phyloP scores from a whole-genome alignment of 2,329 filamentous ascomycete genomes.

The Fusarium setosum region DNA sequence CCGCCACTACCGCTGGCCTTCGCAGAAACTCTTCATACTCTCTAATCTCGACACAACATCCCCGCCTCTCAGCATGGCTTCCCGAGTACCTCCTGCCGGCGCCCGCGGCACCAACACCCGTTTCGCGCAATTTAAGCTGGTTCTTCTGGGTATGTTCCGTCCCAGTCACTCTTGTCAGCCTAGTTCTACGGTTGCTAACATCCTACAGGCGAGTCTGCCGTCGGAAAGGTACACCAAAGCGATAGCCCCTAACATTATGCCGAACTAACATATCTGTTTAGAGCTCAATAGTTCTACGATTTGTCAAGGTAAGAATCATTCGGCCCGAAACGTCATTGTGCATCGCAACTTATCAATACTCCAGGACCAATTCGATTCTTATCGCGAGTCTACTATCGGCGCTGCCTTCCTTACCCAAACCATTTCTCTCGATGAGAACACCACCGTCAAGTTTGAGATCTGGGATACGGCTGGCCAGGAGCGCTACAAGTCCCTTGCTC shows the following conservation, averaged over 20 bases:
- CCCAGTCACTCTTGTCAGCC: conserved; percentile 16
- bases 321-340: neutral
- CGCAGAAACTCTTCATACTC: conserved; percentile 24
- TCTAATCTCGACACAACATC: conserved; percentile 40
- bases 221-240: conserved; percentile 83
- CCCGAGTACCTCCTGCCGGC: conserved; percentile 76
- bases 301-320: conserved; percentile 82
- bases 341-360: conserved; percentile 25
- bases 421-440: conserved; percentile 96
- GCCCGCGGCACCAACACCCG: conserved; percentile 78
- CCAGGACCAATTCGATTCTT: conserved; percentile 98
- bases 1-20: conserved; percentile 35
- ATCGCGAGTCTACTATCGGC: conserved; percentile 97
- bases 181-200: conserved; percentile 50
- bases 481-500: conserved; percentile 97
- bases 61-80: conserved; percentile 74
- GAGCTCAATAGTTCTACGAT: conserved; percentile 97
- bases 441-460: conserved; percentile 99
- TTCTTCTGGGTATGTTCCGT: conserved; percentile 82
- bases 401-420: conserved; percentile 99
- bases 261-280: conserved; percentile 52
- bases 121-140: conserved; percentile 99
- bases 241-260: conserved; percentile 2
- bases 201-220: conserved; percentile 89
- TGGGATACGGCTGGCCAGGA: conserved; percentile 99